Conservation (phyloP, 164 flowering plant species). For the Vitis amurensis region DNA sequence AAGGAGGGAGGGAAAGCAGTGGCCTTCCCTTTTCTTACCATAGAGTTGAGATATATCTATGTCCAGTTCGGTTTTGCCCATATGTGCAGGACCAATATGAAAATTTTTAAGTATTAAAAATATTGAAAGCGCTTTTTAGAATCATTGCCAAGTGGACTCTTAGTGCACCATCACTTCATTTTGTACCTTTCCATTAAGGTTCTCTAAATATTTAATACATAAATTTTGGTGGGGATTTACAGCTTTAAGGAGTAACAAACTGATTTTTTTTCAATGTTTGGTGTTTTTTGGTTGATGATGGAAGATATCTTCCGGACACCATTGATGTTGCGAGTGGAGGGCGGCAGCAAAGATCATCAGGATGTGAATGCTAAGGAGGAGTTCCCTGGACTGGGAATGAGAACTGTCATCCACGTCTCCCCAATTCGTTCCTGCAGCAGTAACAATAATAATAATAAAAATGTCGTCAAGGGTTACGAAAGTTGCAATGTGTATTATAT, state of each 20-base stretch:
- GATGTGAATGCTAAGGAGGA: constrained; percentile 60
- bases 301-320: constrained; percentile 75
- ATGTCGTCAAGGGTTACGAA: too few species aligned
- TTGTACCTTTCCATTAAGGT: too few species aligned
- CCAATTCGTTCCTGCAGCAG: constrained; percentile 4
- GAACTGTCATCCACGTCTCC: not conserved
- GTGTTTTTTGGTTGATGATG: constrained; percentile 11
- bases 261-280: not conserved
- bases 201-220: not conserved
- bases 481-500: too few species aligned
- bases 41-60: too few species aligned
- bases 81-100: too few species aligned
- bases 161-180: too few species aligned
- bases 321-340: constrained; percentile 60
- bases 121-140: too few species aligned
- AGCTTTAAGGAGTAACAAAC: not conserved
- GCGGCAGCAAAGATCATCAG: constrained; percentile 58
- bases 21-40: too few species aligned
- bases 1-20: too few species aligned
- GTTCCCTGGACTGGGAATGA: not conserved
- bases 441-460: not conserved
- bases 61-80: too few species aligned
- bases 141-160: too few species aligned
- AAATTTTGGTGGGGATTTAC: not conserved
- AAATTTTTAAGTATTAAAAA: too few species aligned